Base-by-base conservation (phyloP, 116 monocot species). In the Dioscorea cayenensis region DNA sequence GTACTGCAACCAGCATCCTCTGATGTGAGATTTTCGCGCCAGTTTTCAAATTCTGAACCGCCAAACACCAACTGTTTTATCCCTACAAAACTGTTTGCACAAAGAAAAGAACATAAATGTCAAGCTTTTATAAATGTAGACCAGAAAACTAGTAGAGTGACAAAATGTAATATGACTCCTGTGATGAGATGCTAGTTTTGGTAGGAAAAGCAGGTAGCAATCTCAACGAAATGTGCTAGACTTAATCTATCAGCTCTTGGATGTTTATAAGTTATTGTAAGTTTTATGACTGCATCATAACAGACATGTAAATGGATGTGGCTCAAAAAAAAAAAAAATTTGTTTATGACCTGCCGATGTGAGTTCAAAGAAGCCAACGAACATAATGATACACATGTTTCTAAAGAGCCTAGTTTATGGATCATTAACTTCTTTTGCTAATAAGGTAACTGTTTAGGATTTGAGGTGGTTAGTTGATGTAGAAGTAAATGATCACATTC, bases 51-150 rank as follows among this genome's bases (percentile, higher is more conserved):
- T 75, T 81, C 86, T 51, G 68, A 66, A n/a, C 91, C 91, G 14
- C 94, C 94, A 79, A 94, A 90, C 19, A 86, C 78, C 66, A 90
- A 63, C 68, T 90, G 84, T 63, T 86, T 90, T 28, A 94, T 94
- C 55, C 90, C 94, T 13, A 86, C 83, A 76, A 88, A 84, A 69
- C 94, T 94, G 80, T 64, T 22, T 58, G 48, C 14, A 48, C 59
- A 66, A 72, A 64, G 62, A 23, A 74, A 66, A 65, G 17, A 49
- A 12, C 28, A 19, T 49, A 27, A 63, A 70, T 49, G 20, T 6
- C 25, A 64, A 22, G 23, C 4, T 29, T 36, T 25, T 28, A 6
- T 37, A 37, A 48, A 32, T 38, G 43, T 43, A 43, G 4, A 43
- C 2, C 8, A 1, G 43, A 43, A 43, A 7, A 43, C 43, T 43